Base-by-base conservation (phyloP, 176 grass and related monocot species). In the Thalia dealbata region DNA sequence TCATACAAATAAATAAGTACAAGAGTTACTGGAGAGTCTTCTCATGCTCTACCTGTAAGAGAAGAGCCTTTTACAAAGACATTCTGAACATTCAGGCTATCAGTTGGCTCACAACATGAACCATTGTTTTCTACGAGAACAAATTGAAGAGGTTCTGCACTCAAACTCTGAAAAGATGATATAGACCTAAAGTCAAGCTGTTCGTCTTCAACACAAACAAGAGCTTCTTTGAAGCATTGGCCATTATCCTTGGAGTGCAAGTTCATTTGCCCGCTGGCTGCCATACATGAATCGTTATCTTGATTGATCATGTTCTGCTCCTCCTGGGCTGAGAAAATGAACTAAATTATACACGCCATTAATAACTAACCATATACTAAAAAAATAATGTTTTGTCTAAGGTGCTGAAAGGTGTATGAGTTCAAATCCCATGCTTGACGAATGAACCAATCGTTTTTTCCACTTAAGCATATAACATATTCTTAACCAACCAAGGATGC, bases 21-120 rank as follows among this genome's bases (percentile, higher is more conserved):
- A 45, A 90, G 64, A 74, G 79, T 75, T 54, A 82, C 63, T 74
- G 9, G 70, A 74, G 76, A 87, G 63, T 78, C 67, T 70, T 84
- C 48, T 56, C 75, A 90, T 81, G 50, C 54, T 83, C 77, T 82
- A 96, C 88, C 92, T 91, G 74, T 76, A 55, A 78, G 58, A 73
- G 67, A 78, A 79, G 85, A 84, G 28, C 54, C 72, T 66, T 76
- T 71, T 50, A 54, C 46, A 73, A 59, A 62, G 71, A 78, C 78
- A 75, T 84, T 69, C 35, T 81, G 41, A 72, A 81, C 77, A 51
- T 76, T 75, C 30, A 76, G 32, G 70, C 67, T 54, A 75, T 78
- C 74, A 73, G 38, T 74, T 73, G 81, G 82, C 61, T 76, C 42
- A 50, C 75, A 59, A 19, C 72, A 45, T 84, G 61, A 78, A 23